These are phyloP conservation scores for Zygnema cylindricum DNA, from an alignment of 139 green algal species.

Conservation along the genomic window DNA sequence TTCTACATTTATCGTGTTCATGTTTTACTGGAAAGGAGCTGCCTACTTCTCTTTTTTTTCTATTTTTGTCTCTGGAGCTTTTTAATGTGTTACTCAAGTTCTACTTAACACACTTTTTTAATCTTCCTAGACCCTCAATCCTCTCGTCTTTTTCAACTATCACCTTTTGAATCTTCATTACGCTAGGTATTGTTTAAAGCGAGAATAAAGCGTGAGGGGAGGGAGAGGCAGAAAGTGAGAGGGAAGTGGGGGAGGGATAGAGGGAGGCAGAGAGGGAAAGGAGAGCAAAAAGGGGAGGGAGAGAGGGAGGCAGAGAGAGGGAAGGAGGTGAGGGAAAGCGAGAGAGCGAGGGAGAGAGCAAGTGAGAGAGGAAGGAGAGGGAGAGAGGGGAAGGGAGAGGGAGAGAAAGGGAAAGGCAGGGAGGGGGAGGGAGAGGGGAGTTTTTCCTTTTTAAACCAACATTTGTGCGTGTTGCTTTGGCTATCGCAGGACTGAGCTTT, in stretches of 20 bases:
- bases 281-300: not conserved
- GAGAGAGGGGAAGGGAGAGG: not conserved
- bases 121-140: not conserved
- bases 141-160: not conserved
- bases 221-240: not conserved
- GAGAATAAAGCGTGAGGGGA: not conserved
- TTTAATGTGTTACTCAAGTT: not conserved
- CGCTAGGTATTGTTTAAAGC: not conserved
- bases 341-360: not conserved
- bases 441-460: too few relatives aligned
- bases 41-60: not conserved
- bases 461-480: too few relatives aligned
- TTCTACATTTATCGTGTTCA: not conserved
- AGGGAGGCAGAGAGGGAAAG: not conserved
- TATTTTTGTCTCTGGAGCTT: not conserved
- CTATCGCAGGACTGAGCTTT: constrained; percentile 89
- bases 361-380: not conserved
- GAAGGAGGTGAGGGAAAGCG: not conserved
- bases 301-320: not conserved
- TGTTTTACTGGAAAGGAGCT: not conserved
- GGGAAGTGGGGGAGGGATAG: not conserved
- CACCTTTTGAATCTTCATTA: not conserved
- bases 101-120: too few relatives aligned
- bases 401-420: not conserved
- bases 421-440: too few relatives aligned